These are phyloP conservation scores for Rhynchosporium graminicola DNA, from an alignment of 2,329 filamentous ascomycete species.

Conservation along the genomic window DNA sequence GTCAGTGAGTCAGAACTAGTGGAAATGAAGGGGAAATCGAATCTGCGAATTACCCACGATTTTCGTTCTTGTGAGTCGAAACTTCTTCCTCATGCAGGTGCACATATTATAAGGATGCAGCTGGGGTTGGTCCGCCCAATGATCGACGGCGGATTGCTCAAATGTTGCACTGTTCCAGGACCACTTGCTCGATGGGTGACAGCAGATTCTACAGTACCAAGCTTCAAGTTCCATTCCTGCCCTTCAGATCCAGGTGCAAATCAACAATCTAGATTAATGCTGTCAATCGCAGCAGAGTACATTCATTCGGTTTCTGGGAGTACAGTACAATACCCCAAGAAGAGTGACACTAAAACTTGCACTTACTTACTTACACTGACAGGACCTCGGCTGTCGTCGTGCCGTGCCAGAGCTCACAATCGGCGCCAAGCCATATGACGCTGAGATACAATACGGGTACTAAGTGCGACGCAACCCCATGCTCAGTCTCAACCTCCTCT, in stretches of 20 bases:
- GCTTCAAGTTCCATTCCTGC: too few relatives aligned
- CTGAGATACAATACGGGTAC: conserved; percentile 6
- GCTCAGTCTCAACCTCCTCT: too few relatives aligned
- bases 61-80: conserved; percentile 19
- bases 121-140: conserved; percentile 6
- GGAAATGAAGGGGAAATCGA: background rate
- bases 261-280: too few relatives aligned
- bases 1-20: conserved; percentile 12
- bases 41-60: conserved; percentile 10
- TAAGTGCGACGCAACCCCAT: conserved; percentile 14
- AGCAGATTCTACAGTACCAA: background rate
- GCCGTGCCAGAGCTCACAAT: background rate
- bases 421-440: background rate
- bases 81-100: conserved; percentile 1
- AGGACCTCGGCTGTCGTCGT: too few relatives aligned
- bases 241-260: too few relatives aligned
- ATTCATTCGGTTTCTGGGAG: too few relatives aligned
- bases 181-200: background rate
- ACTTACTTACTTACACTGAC: too few relatives aligned
- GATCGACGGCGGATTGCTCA: conserved; percentile 1
- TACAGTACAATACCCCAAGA: too few relatives aligned
- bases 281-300: too few relatives aligned
- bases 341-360: too few relatives aligned
- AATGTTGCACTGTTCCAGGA: conserved; percentile 8
- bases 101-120: too few relatives aligned